Percentiles rank a stretch among this genome's conserved stretches.
These are phyloP conservation scores for Cinchona pubescens DNA, from an alignment of 257 asterid species.

Conservation along the genomic window DNA sequence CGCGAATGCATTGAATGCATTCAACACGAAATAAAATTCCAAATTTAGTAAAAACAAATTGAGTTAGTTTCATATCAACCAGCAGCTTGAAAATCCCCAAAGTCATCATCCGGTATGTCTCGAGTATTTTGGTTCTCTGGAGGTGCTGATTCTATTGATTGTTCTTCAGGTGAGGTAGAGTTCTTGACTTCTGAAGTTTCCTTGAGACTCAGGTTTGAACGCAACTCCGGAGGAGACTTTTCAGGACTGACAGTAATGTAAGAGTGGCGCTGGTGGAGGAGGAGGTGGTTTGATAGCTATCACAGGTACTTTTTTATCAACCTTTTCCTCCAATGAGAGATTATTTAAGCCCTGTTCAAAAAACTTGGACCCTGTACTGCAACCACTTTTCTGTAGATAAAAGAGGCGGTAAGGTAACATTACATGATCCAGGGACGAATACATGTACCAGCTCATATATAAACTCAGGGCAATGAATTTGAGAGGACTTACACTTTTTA, in stretches of 20 bases:
- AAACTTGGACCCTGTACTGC: conserved; percentile 63
- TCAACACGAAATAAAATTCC: not conserved
- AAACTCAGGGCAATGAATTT: not conserved
- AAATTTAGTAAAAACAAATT: conserved; percentile 13
- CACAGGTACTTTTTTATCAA: conserved; percentile 37
- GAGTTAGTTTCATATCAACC: conserved; percentile 28
- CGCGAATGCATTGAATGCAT: conserved; percentile 15
- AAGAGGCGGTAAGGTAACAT: not conserved
- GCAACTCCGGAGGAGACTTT: conserved; percentile 36
- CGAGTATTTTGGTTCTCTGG: conserved; percentile 32
- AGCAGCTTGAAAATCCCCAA: conserved; percentile 98
- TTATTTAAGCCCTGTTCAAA: conserved; percentile 76
- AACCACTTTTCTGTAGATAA: conserved; percentile 52
- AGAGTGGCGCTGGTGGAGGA: conserved; percentile 59
- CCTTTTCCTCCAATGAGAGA: conserved; percentile 65
- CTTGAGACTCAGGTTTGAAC: conserved; percentile 37
- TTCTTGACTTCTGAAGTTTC: conserved; percentile 30
- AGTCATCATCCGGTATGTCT: conserved; percentile 70
- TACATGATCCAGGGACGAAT: conserved; percentile 9
- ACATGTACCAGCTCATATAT: not conserved
- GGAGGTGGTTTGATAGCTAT: conserved; percentile 64
- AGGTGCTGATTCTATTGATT: conserved; percentile 31
- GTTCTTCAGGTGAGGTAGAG: conserved; percentile 27
- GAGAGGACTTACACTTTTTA: conserved; percentile 56
- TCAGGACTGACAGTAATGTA: conserved; percentile 50